These are phyloP conservation scores for Chytriomyces sp. DNA, from an alignment of 192 early-diverging fungal genomes.

Conservation along the genomic window DNA sequence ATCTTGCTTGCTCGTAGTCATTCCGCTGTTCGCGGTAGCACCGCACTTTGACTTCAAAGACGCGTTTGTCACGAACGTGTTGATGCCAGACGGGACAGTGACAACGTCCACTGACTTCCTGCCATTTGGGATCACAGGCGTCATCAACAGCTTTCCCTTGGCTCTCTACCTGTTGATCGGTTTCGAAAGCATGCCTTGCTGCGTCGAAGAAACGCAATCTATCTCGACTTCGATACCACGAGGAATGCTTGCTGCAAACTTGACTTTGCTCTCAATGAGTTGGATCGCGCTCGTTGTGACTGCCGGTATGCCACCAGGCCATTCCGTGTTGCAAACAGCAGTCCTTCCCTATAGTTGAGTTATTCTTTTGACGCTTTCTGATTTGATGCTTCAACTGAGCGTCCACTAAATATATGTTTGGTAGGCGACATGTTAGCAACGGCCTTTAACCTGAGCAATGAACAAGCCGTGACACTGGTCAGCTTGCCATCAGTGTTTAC, in stretches of 20 bases:
- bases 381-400: too few species aligned
- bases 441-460: background rate
- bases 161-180: slow-evolving; percentile 23
- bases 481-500: background rate
- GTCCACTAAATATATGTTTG: background rate
- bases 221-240: background rate
- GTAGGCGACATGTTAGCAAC: background rate
- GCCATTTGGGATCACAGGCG: slow-evolving; percentile 24
- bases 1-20: slow-evolving; percentile 6
- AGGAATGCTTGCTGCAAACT: slow-evolving; percentile 18
- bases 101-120: slow-evolving; percentile 14
- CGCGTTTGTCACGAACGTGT: background rate
- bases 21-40: background rate
- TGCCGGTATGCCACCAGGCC: slow-evolving; percentile 9
- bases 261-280: slow-evolving; percentile 14
- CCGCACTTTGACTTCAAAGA: background rate
- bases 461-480: background rate
- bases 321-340: background rate
- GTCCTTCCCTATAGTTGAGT: background rate
- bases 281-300: slow-evolving; percentile 5
- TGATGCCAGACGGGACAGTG: background rate
- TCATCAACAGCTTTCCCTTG: slow-evolving; percentile 8
- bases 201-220: slow-evolving; percentile 20
- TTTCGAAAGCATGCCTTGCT: slow-evolving; percentile 25
- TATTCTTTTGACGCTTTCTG: background rate